Evolutionary conservation across 2,329 filamentous ascomycete genomes (phyloP), one percentile per base, ranked within the genome.

Genomic region (Colletotrichum euphorbiae): DNA sequence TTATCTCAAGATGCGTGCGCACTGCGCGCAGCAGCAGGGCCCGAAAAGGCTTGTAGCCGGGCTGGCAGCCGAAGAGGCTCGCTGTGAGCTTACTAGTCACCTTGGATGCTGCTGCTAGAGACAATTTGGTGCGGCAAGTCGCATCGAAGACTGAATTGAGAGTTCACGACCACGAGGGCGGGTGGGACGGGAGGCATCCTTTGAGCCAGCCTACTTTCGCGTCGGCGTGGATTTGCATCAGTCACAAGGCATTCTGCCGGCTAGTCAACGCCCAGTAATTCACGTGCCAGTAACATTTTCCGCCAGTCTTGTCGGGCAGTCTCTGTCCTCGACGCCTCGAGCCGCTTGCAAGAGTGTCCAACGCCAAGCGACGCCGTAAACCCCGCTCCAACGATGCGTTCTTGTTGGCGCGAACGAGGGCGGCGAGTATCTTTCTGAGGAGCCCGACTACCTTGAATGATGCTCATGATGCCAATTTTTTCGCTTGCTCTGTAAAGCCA

Each of bases 1-100:
- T 67, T 64, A 64, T 67, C 64, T 62, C 36, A 57, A 17, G 52
- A n/a, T 46, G 57, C 11, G 52, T 24, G 13, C 13, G 38, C 40
- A n/a, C n/a, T n/a, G n/a, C n/a, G n/a, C n/a, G n/a, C n/a, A n/a
- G 50, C 11, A 3, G 15, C 11, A 48, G 51, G 12, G 45, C 28
- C n/a, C 15, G 38, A 24, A 40, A 21, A 40, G 13, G 51, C 36
- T 40, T 19, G 42, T 36, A 21, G 38, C 31, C 24, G 24, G 42
- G 51, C 31, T 13, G 0, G 54, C 15, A 36, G 55, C 24, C 12
- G 28, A 13, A 28, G 11, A 33, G 40, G 62, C 15, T 46, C 15
- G 24, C 43, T 33, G 36, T 42, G 31, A 38, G 43, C 17, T 48
- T 59, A n/a, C n/a, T n/a, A 59, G 56, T 59, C 33, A 36, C 11